phyloP scores from a whole-genome alignment of 2,329 filamentous ascomycete genomes.

The Paecilomyces formosus region DNA sequence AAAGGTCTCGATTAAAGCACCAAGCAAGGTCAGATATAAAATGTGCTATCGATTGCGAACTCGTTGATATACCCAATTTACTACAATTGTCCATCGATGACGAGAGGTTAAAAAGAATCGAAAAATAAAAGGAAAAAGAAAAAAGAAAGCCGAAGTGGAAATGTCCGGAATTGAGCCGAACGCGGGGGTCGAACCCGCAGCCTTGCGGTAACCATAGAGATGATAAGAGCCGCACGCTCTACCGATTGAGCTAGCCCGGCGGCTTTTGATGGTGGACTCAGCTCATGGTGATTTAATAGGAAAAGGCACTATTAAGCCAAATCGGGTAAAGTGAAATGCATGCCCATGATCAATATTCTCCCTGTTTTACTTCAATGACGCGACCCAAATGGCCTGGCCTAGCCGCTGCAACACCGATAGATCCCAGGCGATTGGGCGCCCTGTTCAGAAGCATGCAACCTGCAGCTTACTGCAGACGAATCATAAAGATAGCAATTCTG shows the following conservation, averaged over 20 bases:
- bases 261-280: background rate
- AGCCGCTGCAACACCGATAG: background rate
- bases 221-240: slow-evolving; percentile 44
- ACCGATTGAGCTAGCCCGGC: slow-evolving; percentile 47
- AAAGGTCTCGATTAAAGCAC: too few relatives aligned
- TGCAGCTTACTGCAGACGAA: background rate
- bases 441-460: background rate
- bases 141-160: background rate
- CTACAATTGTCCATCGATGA: too few relatives aligned
- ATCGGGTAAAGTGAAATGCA: background rate
- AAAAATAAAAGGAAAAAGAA: background rate
- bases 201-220: slow-evolving; percentile 39
- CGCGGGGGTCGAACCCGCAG: slow-evolving; percentile 49
- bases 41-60: too few relatives aligned
- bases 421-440: background rate
- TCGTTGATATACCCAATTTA: too few relatives aligned
- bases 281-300: background rate
- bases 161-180: background rate
- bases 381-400: background rate
- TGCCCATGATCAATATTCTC: too few relatives aligned
- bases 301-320: background rate
- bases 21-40: too few relatives aligned
- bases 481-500: background rate
- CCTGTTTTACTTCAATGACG: background rate
- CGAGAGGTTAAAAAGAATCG: background rate